Percentiles rank a stretch among this genome's conserved stretches.
Conservation (phyloP, 1,139 yeast genomes). For the Pichia sp. region DNA sequence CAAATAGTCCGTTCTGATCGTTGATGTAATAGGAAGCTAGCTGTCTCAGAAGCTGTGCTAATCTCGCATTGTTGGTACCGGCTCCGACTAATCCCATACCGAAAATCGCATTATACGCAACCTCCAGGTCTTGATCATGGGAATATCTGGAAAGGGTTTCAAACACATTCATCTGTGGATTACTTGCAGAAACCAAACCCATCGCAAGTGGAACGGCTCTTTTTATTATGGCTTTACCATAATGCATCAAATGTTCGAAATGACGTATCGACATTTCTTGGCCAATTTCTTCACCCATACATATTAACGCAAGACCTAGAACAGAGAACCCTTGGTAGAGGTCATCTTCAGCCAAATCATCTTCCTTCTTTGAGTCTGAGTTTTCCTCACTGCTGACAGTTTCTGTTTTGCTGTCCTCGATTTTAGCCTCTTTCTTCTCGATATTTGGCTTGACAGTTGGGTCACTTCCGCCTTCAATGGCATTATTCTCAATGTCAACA, state of each 20-base stretch:
- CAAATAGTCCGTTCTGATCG: conserved; percentile 85
- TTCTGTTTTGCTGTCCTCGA: conserved; percentile 6
- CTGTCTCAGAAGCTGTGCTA: conserved; percentile 92
- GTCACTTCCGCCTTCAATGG: conserved; percentile 3
- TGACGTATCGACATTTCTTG: conserved; percentile 97
- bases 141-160: conserved; percentile 95
- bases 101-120: conserved; percentile 90
- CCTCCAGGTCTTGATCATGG: conserved; percentile 92
- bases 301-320: conserved; percentile 87
- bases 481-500: conserved; percentile 8
- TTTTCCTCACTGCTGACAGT: conserved; percentile 23
- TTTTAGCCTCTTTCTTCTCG: conserved; percentile 7
- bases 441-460: conserved; percentile 1
- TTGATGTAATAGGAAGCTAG: conserved; percentile 89
- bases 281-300: conserved; percentile 98
- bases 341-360: conserved; percentile 43
- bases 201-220: conserved; percentile 96
- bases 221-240: conserved; percentile 87
- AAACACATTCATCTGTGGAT: conserved; percentile 96
- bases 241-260: conserved; percentile 96
- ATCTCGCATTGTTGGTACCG: conserved; percentile 97
- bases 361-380: conserved; percentile 27
- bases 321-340: conserved; percentile 87
- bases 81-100: conserved; percentile 98
- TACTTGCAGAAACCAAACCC: conserved; percentile 90